Evolutionary conservation across 1,284 basidiomycete species (phyloP).

Genomic region (Meripilus lineatus): DNA sequence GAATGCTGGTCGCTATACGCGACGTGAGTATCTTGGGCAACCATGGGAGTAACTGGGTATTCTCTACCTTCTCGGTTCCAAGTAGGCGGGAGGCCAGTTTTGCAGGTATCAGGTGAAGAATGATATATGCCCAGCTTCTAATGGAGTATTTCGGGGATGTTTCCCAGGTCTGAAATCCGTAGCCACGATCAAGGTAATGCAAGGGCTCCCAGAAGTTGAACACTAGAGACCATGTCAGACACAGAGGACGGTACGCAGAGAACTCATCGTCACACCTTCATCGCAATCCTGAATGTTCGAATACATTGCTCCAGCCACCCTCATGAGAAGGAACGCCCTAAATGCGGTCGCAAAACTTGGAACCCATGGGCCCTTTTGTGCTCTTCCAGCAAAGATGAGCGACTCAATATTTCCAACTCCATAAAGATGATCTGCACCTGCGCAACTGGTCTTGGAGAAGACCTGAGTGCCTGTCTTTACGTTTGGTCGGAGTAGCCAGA

Average conservation of each 20-base stretch:
- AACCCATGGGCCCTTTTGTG: conserved; percentile 74
- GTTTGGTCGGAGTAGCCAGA: conserved; percentile 29
- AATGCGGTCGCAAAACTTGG: conserved; percentile 82
- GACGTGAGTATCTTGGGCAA: not conserved
- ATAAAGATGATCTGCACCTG: no score
- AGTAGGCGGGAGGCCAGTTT: conserved; percentile 20
- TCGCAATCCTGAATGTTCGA: conserved; percentile 96
- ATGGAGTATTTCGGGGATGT: conserved; percentile 88
- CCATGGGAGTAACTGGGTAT: not conserved
- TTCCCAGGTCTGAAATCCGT: conserved; percentile 98
- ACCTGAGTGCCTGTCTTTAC: conserved; percentile 48
- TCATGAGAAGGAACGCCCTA: conserved; percentile 77
- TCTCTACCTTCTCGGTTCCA: conserved; percentile 28
- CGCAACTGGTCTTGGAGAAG: conserved; percentile 75
- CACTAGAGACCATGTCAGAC: conserved; percentile 44
- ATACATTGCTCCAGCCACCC: conserved; percentile 91
- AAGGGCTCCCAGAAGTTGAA: conserved; percentile 99
- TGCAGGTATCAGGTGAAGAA: conserved; percentile 68
- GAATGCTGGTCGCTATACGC: conserved; percentile 71
- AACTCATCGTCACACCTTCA: conserved; percentile 61
- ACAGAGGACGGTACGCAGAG: conserved; percentile 1
- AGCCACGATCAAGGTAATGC: conserved; percentile 80
- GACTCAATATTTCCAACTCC: no score
- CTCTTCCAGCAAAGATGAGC: conserved; percentile 31
- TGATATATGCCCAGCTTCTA: conserved; percentile 90